Conservation (phyloP, 192 early-diverging fungal species). For the Gigaspora rosea region DNA sequence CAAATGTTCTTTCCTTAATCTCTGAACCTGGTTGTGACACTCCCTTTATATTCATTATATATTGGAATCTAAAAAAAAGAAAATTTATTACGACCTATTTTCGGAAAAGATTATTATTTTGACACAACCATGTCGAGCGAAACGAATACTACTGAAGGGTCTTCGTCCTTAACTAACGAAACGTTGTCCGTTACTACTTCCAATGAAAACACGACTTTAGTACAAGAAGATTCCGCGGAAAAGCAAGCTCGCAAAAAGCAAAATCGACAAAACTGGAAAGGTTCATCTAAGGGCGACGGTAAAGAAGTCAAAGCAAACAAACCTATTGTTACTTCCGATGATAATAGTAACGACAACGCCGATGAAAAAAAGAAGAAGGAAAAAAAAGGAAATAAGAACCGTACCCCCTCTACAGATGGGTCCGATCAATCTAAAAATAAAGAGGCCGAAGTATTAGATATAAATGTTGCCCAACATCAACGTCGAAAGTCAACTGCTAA, state of each 20-base stretch:
- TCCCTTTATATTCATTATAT: constrained; percentile 8
- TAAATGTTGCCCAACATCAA: constrained; percentile 17
- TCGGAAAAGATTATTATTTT: neutral
- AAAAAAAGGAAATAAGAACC: constrained; percentile 23
- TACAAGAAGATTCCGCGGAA: constrained; percentile 12
- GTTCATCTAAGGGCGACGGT: neutral
- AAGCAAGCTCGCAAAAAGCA: constrained; percentile 29
- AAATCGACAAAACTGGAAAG: constrained; percentile 27
- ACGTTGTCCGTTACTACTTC: neutral
- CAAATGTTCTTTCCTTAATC: constrained; percentile 25
- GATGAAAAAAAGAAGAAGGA: constrained; percentile 32
- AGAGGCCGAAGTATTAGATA: constrained; percentile 15
- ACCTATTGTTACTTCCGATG: neutral
- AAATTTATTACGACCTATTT: constrained; percentile 10
- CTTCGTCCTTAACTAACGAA: no score
- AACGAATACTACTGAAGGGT: neutral
- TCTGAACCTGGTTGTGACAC: constrained; percentile 24
- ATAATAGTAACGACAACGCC: constrained; percentile 4
- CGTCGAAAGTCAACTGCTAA: constrained; percentile 30
- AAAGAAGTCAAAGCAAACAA: constrained; percentile 24
- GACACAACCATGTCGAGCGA: constrained; percentile 24
- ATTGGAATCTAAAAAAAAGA: neutral
- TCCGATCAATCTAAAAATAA: constrained; percentile 5
- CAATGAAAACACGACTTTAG: neutral
- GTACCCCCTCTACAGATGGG: neutral